These are phyloP conservation scores for Colletotrichum sp. DNA, from an alignment of 2,329 filamentous ascomycete species.

Conservation along the genomic window DNA sequence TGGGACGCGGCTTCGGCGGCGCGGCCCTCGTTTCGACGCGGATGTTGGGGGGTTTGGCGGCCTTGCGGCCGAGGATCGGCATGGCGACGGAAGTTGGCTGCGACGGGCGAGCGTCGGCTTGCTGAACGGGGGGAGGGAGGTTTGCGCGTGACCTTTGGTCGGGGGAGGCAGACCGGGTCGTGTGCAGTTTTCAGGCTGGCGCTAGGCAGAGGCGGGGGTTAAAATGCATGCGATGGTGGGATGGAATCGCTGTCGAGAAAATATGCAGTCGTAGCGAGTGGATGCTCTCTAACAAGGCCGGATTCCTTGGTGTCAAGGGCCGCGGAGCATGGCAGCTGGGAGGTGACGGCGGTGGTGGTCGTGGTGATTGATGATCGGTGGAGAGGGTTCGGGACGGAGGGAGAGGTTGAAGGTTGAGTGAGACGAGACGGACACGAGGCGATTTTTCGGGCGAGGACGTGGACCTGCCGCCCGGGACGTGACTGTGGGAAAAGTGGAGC, in stretches of 20 bases:
- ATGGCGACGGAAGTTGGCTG: conserved; percentile 16
- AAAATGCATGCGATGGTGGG: neutral
- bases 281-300: neutral
- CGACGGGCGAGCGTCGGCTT: neutral
- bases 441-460: conserved; percentile 19
- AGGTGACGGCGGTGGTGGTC: neutral
- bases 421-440: conserved; percentile 21
- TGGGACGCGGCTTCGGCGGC: conserved; percentile 40
- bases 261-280: neutral
- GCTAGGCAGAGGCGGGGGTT: neutral
- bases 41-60: conserved; percentile 54
- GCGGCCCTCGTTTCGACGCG: conserved; percentile 58
- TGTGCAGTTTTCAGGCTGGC: neutral
- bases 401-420: conserved; percentile 4
- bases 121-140: neutral
- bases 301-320: neutral
- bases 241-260: neutral
- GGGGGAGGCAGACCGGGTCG: neutral
- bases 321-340: neutral
- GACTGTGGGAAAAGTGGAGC: conserved; percentile 12
- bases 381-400: conserved; percentile 9
- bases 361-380: neutral
- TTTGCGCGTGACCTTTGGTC: neutral
- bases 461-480: conserved; percentile 12
- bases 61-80: conserved; percentile 47